These are phyloP conservation scores for Aspergillus novoparasiticus DNA, from an alignment of 2,329 filamentous ascomycete genomes.

Conservation along the genomic window DNA sequence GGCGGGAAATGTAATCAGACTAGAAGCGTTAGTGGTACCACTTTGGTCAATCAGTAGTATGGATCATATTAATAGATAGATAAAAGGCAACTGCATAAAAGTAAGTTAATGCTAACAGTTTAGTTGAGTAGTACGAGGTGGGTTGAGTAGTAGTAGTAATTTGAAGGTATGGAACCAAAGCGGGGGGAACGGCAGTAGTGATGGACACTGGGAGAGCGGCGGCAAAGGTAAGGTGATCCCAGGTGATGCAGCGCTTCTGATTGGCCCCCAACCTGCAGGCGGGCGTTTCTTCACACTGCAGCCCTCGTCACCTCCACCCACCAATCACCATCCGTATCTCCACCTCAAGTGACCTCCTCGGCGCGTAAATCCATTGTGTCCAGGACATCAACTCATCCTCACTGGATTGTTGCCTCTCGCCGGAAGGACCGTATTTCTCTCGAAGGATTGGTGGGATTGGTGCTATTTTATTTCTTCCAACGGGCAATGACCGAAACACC, in stretches of 20 bases:
- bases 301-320: constrained; percentile 21
- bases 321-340: constrained; percentile 20
- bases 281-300: constrained; percentile 30
- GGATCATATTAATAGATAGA: constrained; percentile 5
- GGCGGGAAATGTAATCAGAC: not conserved
- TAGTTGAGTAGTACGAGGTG: not conserved
- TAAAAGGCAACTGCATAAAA: not conserved
- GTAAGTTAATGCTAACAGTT: not conserved
- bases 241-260: constrained; percentile 2
- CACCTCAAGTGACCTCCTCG: constrained; percentile 20
- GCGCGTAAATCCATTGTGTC: constrained; percentile 20
- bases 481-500: not conserved
- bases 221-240: not conserved
- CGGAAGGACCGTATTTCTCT: not conserved
- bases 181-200: not conserved
- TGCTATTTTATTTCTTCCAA: not conserved
- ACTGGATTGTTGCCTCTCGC: not conserved
- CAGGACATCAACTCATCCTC: not conserved
- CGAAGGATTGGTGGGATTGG: constrained; percentile 8
- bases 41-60: not conserved
- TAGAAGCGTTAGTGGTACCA: not conserved
- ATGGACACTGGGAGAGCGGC: not conserved
- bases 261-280: constrained; percentile 20
- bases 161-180: not conserved
- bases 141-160: not conserved